Conservation (phyloP, 768 basidiomycete genomes). For the Pleurotus sapidus region DNA sequence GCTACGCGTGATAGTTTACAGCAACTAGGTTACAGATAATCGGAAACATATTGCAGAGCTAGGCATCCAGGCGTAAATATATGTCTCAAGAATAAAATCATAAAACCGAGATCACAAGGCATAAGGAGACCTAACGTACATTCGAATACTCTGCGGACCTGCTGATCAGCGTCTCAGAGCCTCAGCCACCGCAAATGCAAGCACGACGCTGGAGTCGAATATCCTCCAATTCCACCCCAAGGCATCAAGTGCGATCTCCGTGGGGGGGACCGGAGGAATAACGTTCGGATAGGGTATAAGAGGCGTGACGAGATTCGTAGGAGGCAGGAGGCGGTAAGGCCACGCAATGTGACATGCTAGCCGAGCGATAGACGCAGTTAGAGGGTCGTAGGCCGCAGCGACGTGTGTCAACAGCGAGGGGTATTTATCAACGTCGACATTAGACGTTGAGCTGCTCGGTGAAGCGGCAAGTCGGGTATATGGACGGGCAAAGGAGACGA, state of each 20-base stretch:
- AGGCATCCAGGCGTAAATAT: no score
- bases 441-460: slow-evolving; percentile 1
- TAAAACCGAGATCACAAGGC: no score
- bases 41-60: no score
- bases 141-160: no score
- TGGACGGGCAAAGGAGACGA: slow-evolving; percentile 62
- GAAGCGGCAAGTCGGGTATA: not conserved
- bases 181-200: slow-evolving; percentile 70
- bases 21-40: no score
- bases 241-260: slow-evolving; percentile 43
- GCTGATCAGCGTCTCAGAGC: slow-evolving; percentile 31
- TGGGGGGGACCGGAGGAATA: not conserved
- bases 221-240: slow-evolving; percentile 56
- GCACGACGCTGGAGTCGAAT: slow-evolving; percentile 48
- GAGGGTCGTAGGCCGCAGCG: slow-evolving; percentile 42
- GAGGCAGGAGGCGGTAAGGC: slow-evolving; percentile 36
- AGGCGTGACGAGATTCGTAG: slow-evolving; percentile 17
- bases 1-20: no score
- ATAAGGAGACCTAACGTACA: no score
- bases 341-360: slow-evolving; percentile 61
- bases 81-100: no score
- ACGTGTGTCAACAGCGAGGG: not conserved
- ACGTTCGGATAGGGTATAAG: slow-evolving; percentile 2
- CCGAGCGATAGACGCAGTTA: slow-evolving; percentile 63
- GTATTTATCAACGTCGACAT: slow-evolving; percentile 17